Evolutionary conservation across 2,329 filamentous ascomycete genomes (phyloP).

Genomic region (Coniochaeta sp.): DNA sequence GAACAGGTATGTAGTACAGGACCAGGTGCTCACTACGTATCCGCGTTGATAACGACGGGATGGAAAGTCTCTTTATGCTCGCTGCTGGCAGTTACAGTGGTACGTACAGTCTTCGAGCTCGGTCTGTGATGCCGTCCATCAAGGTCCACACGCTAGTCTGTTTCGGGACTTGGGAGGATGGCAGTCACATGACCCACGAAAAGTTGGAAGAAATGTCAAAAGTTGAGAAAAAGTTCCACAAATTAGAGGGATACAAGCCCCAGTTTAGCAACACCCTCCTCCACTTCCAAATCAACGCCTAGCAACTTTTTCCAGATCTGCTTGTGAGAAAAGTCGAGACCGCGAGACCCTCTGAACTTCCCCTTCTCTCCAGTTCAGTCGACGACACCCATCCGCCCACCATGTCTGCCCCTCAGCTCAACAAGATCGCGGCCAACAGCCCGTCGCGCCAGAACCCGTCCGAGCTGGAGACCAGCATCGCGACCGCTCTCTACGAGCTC

Average conservation of each 20-base stretch:
- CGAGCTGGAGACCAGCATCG: conserved; percentile 96
- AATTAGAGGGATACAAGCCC: conserved; percentile 21
- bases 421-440: conserved; percentile 99
- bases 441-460: conserved; percentile 92
- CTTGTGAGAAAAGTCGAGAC: background rate
- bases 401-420: conserved; percentile 66
- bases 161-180: background rate
- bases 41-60: too few relatives aligned
- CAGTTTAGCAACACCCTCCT: conserved; percentile 27
- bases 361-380: conserved; percentile 3
- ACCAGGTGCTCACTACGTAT: too few relatives aligned
- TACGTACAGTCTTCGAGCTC: too few relatives aligned
- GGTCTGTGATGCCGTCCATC: too few relatives aligned
- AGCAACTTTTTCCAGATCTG: background rate
- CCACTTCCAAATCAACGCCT: background rate
- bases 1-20: too few relatives aligned
- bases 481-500: conserved; percentile 95
- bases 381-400: conserved; percentile 34
- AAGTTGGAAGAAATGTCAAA: background rate
- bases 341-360: conserved; percentile 6
- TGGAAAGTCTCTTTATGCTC: too few relatives aligned
- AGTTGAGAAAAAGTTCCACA: too few relatives aligned
- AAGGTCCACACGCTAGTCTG: too few relatives aligned
- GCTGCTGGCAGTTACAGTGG: too few relatives aligned
- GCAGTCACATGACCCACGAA: background rate